Conservation (phyloP, 1,284 basidiomycete species). For the Ganoderma meredithae region DNA sequence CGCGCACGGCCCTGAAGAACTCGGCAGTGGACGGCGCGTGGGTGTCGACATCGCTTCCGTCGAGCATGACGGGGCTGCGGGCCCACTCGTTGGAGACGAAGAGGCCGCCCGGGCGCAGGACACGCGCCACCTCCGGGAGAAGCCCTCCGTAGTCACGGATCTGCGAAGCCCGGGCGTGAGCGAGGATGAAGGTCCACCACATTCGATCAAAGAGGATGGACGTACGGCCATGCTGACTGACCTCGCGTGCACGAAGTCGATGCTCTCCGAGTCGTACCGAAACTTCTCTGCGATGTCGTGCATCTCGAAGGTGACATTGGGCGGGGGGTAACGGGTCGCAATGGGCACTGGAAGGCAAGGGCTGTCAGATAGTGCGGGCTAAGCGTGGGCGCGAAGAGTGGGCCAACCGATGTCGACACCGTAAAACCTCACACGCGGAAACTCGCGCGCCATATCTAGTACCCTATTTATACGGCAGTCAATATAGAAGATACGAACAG, state of each 20-base stretch:
- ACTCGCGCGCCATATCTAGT: conserved; percentile 72
- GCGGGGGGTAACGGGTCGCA: conserved; percentile 61
- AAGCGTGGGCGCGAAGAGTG: conserved; percentile 23
- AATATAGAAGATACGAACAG: conserved; percentile 6
- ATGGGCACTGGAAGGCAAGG: conserved; percentile 63
- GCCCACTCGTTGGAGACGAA: conserved; percentile 71
- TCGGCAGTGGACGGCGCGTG: conserved; percentile 28
- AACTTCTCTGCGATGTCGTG: conserved; percentile 60
- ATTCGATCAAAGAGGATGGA: background rate
- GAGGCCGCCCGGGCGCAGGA: conserved; percentile 69
- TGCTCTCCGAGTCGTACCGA: conserved; percentile 55
- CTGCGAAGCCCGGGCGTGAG: conserved; percentile 42
- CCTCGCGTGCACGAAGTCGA: conserved; percentile 73
- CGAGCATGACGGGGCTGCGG: conserved; percentile 49
- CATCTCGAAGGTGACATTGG: conserved; percentile 70
- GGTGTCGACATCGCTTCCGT: conserved; percentile 41
- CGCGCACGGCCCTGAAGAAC: conserved; percentile 54
- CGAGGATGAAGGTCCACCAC: background rate
- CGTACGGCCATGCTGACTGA: conserved; percentile 64
- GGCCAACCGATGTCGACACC: conserved; percentile 73
- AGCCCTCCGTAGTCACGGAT: conserved; percentile 57
- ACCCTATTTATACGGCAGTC: conserved; percentile 53
- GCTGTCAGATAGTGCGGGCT: conserved; percentile 5
- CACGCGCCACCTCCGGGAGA: conserved; percentile 61
- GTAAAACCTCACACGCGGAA: conserved; percentile 66